Conservation (phyloP, 2,329 filamentous ascomycete genomes). For the Phyllosticta paracitricarpa region DNA sequence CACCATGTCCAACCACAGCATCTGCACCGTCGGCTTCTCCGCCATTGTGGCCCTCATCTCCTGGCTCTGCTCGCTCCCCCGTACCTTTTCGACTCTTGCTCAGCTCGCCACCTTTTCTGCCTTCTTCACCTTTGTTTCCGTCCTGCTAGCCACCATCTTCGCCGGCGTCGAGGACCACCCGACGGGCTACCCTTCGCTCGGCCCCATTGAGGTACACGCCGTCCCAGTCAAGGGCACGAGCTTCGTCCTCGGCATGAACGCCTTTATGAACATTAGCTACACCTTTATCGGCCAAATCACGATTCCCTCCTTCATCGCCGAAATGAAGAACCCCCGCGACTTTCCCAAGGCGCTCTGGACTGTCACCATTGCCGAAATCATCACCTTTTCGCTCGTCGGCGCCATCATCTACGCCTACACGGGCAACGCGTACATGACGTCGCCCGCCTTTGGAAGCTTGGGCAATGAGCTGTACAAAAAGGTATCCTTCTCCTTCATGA, state of each 20-base stretch:
- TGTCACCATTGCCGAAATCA: slow-evolving; percentile 77
- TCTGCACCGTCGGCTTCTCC: slow-evolving; percentile 74
- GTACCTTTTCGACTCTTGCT: slow-evolving; percentile 73
- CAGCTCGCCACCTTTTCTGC: slow-evolving; percentile 72
- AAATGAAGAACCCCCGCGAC: slow-evolving; percentile 73
- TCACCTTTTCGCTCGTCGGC: slow-evolving; percentile 77
- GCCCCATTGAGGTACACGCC: slow-evolving; percentile 58
- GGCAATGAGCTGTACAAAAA: slow-evolving; percentile 70
- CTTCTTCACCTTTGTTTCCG: slow-evolving; percentile 81
- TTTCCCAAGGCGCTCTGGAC: slow-evolving; percentile 91
- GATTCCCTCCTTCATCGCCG: slow-evolving; percentile 85
- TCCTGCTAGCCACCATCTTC: slow-evolving; percentile 75
- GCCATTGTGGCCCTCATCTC: slow-evolving; percentile 65
- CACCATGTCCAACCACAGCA: slow-evolving; percentile 63
- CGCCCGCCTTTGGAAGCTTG: slow-evolving; percentile 79
- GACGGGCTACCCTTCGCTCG: slow-evolving; percentile 47
- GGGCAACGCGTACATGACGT: slow-evolving; percentile 78
- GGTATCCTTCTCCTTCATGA: slow-evolving; percentile 87
- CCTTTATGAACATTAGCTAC: slow-evolving; percentile 91
- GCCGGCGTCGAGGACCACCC: slow-evolving; percentile 67
- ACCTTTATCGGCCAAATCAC: slow-evolving; percentile 96
- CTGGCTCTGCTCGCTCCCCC: slow-evolving; percentile 69
- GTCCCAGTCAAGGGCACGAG: slow-evolving; percentile 61
- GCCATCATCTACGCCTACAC: slow-evolving; percentile 76
- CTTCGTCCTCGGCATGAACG: slow-evolving; percentile 73